These are phyloP conservation scores for Mycena latifolia DNA, from an alignment of 768 basidiomycete genomes.

Conservation along the genomic window DNA sequence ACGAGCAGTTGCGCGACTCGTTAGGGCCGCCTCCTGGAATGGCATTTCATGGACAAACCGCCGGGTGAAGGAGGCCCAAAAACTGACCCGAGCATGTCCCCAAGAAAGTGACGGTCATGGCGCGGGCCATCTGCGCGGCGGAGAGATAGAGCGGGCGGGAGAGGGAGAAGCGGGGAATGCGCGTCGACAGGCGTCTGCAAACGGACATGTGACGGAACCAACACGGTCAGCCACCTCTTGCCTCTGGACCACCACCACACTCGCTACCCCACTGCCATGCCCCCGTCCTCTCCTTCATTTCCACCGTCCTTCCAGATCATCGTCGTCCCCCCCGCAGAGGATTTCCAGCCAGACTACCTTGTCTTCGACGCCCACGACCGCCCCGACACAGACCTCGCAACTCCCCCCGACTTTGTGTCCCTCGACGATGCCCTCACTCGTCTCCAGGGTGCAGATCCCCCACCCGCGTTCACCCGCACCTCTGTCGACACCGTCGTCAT, in stretches of 20 bases:
- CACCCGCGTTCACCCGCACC: constrained; percentile 40
- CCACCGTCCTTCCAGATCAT: constrained; percentile 49
- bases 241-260: constrained; percentile 13
- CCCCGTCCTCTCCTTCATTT: constrained; percentile 30
- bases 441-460: constrained; percentile 32
- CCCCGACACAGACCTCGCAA: constrained; percentile 36
- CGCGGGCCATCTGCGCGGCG: constrained; percentile 45
- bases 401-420: constrained; percentile 45
- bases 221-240: not conserved
- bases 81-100: constrained; percentile 84
- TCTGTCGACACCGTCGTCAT: constrained; percentile 38
- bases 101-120: constrained; percentile 77
- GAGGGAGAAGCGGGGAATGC: not conserved
- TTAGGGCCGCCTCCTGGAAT: constrained; percentile 85
- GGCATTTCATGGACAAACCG: no score
- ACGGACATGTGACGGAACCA: no score
- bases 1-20: constrained; percentile 80
- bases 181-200: no score
- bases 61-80: no score
- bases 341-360: constrained; percentile 65
- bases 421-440: constrained; percentile 46
- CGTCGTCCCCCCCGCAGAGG: constrained; percentile 71
- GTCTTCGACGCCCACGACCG: constrained; percentile 64
- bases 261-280: constrained; percentile 19
- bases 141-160: constrained; percentile 20